Evolutionary conservation across 176 grass and related monocot species (phyloP), one percentile per base, ranked within the genome.

Genomic region (Lolium rigidum): DNA sequence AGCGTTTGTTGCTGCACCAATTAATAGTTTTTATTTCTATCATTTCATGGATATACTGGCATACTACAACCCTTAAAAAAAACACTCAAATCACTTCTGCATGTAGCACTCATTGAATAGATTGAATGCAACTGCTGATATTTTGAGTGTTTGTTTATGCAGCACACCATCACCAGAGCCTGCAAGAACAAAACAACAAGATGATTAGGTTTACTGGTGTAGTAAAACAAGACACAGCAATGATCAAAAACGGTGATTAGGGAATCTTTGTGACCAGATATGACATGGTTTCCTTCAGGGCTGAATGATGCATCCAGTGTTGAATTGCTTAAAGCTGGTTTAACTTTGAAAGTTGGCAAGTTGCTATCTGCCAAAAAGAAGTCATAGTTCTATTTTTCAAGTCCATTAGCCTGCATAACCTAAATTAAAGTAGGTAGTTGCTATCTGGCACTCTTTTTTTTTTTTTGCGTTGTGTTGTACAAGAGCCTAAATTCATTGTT

Each of bases 81-180:
- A n/a, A n/a, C n/a, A n/a, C n/a, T n/a, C n/a, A n/a, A n/a, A n/a
- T n/a, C n/a, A n/a, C n/a, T n/a, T n/a, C n/a, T n/a, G n/a, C n/a
- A n/a, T n/a, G n/a, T n/a, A n/a, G n/a, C n/a, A n/a, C n/a, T n/a
- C n/a, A n/a, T n/a, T n/a, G n/a, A n/a, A n/a, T n/a, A n/a, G n/a
- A n/a, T n/a, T n/a, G n/a, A n/a, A n/a, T n/a, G n/a, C n/a, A n/a
- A n/a, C n/a, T n/a, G n/a, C n/a, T n/a, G n/a, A n/a, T n/a, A n/a
- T n/a, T n/a, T n/a, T n/a, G n/a, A n/a, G n/a, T n/a, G n/a, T n/a
- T n/a, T n/a, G n/a, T n/a, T n/a, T n/a, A n/a, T n/a, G n/a, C n/a
- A n/a, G n/a, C n/a, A n/a, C n/a, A 66, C 97, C 97, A 80, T 98
- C 97, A 87, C 97, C 92, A 56, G 97, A 98, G 43, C 97, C 94